Base-by-base conservation (phyloP, 1,284 basidiomycete species). In the Meira nashicola region DNA sequence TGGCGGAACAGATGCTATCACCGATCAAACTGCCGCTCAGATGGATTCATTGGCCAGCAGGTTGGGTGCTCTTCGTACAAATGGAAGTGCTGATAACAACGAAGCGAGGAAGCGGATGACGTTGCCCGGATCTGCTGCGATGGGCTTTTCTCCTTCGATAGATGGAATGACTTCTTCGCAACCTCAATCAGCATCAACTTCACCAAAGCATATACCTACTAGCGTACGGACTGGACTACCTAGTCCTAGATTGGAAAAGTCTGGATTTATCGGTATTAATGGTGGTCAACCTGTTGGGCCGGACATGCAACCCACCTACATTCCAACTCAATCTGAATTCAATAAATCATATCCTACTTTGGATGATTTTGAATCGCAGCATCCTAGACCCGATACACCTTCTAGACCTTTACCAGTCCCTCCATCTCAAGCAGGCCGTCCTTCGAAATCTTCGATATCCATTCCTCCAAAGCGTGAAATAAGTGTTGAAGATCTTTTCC, bases 401-500 rank as follows among this genome's bases (percentile, higher is more conserved):
- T 38, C 28, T 12, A 17, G 50, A 23, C 50, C 50, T 15, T 53
- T 41, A 19, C 38, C 50, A 2, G 14, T 53, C 5, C 60, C 58
- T 17, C 46, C 46, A 12, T 23, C 46, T 17, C 17, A 48, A 25
- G 17, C 46, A 25, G 21, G 23, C 25, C 46, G 46, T 21, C 46
- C 25, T 14, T 48, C 46, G 5, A 48, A 48, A 48, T 5, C 46
- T 17, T 48, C 46, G 12, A 10, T 19, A 43, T 15, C 40, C 3
- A 19, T 19, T 15, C 12, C 46, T 3, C 17, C 46, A 7, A 23
- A 65, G 64, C 47, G 61, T 63, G 46, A 48, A 52, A 62, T 77
- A 58, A 62, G 59, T 2, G 71, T 71, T 10, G 70, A 77, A 46
- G 68, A 77, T 28, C 61, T 78, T 23, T 78, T 73, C 57, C 39